Percentiles rank a stretch among this genome's conserved stretches.
These are phyloP conservation scores for Artomyces pyxidatus DNA, from an alignment of 768 basidiomycete species.

Conservation along the genomic window DNA sequence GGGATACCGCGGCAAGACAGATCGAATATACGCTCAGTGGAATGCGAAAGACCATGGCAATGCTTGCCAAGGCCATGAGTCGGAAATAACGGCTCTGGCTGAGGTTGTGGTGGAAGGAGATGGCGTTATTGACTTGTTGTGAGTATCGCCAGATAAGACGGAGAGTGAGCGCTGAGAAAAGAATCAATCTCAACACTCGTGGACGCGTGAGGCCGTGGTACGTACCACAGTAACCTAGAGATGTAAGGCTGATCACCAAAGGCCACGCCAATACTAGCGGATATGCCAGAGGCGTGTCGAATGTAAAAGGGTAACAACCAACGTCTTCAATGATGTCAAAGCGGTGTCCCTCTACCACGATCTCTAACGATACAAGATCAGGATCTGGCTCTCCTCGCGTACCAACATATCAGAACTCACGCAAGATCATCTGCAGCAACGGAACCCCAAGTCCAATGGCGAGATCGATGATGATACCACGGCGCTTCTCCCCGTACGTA, in stretches of 20 bases:
- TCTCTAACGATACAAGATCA: no score
- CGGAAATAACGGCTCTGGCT: no score
- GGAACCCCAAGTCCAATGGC: slow-evolving; percentile 22
- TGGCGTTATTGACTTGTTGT: no score
- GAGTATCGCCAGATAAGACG: no score
- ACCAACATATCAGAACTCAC: slow-evolving; percentile 6
- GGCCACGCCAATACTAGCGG: slow-evolving; percentile 25
- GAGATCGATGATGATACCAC: slow-evolving; percentile 24
- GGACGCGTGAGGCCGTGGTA: no score
- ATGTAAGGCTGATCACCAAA: slow-evolving; percentile 20
- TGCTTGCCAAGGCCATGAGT: slow-evolving; percentile 26
- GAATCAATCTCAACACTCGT: no score
- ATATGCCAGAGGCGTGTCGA: slow-evolving; percentile 29
- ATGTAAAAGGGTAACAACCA: slow-evolving; percentile 41
- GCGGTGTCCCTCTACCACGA: slow-evolving; percentile 48
- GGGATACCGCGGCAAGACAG: slow-evolving; percentile 8
- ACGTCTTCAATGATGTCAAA: slow-evolving; percentile 50
- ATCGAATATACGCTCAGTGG: slow-evolving; percentile 23
- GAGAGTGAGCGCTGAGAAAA: no score
- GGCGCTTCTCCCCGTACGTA: slow-evolving; percentile 23
- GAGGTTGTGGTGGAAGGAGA: no score
- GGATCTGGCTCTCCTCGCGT: no score
- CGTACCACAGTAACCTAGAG: slow-evolving; percentile 4
- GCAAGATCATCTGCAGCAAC: slow-evolving; percentile 1
- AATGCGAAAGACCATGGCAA: slow-evolving; percentile 24